Conservation (phyloP, 2,329 filamentous ascomycete species). For the Rhinocladiella mackenziei region DNA sequence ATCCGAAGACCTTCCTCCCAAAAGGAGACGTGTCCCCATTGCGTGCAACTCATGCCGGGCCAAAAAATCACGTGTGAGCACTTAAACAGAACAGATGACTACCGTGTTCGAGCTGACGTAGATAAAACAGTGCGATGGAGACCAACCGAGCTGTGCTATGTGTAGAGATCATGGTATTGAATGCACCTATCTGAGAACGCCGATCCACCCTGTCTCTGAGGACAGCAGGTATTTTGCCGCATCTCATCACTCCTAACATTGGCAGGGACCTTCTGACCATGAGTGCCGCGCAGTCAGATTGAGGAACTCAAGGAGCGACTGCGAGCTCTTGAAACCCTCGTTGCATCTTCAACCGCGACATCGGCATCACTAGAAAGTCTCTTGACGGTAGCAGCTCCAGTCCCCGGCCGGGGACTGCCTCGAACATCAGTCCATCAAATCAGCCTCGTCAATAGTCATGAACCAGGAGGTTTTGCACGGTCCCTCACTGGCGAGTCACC, state of each 20-base stretch:
- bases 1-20: neutral
- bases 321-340: neutral
- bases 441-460: too few relatives aligned
- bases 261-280: neutral
- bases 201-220: neutral
- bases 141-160: neutral
- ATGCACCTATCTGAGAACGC: slow-evolving; percentile 1
- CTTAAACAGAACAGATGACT: too few relatives aligned
- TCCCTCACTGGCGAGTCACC: too few relatives aligned
- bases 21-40: neutral
- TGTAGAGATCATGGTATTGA: neutral
- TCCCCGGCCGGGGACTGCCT: too few relatives aligned
- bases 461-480: too few relatives aligned
- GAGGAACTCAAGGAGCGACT: neutral
- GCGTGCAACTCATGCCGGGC: neutral
- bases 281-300: neutral
- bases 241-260: neutral
- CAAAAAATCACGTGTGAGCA: neutral
- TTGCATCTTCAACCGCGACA: neutral
- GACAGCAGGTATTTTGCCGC: neutral
- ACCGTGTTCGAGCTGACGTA: too few relatives aligned
- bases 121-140: neutral
- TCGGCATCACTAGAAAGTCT: neutral
- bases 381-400: neutral
- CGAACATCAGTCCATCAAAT: too few relatives aligned